These are phyloP conservation scores for Mucor saturninus DNA, from an alignment of 371 early-diverging fungal species.

Conservation along the genomic window DNA sequence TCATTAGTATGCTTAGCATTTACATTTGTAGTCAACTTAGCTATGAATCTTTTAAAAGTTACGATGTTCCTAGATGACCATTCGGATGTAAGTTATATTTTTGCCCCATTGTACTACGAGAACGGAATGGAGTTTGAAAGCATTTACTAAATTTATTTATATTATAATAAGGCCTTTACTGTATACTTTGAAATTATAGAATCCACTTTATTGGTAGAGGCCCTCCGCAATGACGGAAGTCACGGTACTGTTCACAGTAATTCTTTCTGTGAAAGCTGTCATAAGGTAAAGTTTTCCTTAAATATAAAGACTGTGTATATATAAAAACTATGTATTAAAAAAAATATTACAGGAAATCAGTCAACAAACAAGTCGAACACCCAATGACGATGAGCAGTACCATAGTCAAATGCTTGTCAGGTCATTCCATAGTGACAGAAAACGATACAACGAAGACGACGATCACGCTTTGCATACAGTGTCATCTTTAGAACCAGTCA, in stretches of 20 bases:
- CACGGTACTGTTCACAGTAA: slow-evolving; percentile 8
- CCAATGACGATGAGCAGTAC: slow-evolving; percentile 14
- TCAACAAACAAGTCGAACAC: slow-evolving; percentile 6
- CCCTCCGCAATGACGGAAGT: slow-evolving; percentile 44
- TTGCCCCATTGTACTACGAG: not conserved
- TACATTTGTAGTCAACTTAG: slow-evolving; percentile 50
- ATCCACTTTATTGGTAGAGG: slow-evolving; percentile 53
- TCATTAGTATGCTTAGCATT: slow-evolving; percentile 48
- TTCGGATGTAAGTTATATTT: slow-evolving; percentile 40
- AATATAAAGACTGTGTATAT: too few species aligned
- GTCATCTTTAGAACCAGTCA: slow-evolving; percentile 7
- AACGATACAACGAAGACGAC: not conserved
- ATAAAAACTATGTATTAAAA: not conserved
- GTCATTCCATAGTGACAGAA: not conserved
- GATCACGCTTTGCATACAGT: slow-evolving; percentile 1
- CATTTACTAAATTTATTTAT: not conserved
- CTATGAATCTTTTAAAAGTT: slow-evolving; percentile 54
- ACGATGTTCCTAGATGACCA: slow-evolving; percentile 41
- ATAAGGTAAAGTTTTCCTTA: slow-evolving; percentile 23
- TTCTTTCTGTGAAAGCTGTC: slow-evolving; percentile 40
- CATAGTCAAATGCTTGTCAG: slow-evolving; percentile 17
- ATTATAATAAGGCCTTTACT: slow-evolving; percentile 42
- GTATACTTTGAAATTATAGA: slow-evolving; percentile 51
- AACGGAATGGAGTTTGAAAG: not conserved
- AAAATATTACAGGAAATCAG: slow-evolving; percentile 12